Percentiles rank a stretch among this genome's conserved stretches.
Evolutionary conservation across 164 flowering plant species (phyloP).

Genomic region (Magnolia sinica): DNA sequence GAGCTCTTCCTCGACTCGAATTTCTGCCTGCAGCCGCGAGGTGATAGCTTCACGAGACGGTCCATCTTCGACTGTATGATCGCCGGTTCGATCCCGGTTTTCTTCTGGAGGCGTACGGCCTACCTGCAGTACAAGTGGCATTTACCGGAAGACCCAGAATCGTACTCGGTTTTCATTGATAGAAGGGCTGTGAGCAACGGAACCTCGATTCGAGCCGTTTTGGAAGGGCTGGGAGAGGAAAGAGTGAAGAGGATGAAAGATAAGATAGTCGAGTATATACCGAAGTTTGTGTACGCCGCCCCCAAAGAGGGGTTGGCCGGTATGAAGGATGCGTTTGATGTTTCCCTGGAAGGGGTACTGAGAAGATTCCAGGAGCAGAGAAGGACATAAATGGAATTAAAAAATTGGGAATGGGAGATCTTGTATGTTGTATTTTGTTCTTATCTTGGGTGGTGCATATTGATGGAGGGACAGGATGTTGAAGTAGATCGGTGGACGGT

Average conservation of each 20-base stretch:
- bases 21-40: slow-evolving; percentile 91
- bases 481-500: no score
- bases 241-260: slow-evolving; percentile 66
- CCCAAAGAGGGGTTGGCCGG: slow-evolving; percentile 45
- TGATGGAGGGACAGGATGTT: no score
- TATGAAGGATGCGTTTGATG: slow-evolving; percentile 76
- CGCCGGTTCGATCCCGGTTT: slow-evolving; percentile 95
- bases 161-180: slow-evolving; percentile 86
- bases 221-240: slow-evolving; percentile 49
- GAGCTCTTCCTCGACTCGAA: slow-evolving; percentile 70
- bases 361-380: slow-evolving; percentile 52
- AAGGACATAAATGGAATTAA: neutral
- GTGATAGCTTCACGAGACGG: slow-evolving; percentile 91
- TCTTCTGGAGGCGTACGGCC: slow-evolving; percentile 87
- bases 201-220: slow-evolving; percentile 46
- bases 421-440: no score
- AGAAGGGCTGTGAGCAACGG: slow-evolving; percentile 65
- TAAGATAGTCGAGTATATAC: slow-evolving; percentile 63
- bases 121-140: slow-evolving; percentile 89
- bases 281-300: slow-evolving; percentile 63
- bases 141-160: slow-evolving; percentile 58
- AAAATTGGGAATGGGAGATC: neutral
- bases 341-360: slow-evolving; percentile 78
- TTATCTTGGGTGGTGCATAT: no score
- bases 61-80: slow-evolving; percentile 95